Evolutionary conservation across 805 yeast species (phyloP), one percentile per base, ranked within the genome.

Genomic region (Yamadazyma paraphyllophila): DNA sequence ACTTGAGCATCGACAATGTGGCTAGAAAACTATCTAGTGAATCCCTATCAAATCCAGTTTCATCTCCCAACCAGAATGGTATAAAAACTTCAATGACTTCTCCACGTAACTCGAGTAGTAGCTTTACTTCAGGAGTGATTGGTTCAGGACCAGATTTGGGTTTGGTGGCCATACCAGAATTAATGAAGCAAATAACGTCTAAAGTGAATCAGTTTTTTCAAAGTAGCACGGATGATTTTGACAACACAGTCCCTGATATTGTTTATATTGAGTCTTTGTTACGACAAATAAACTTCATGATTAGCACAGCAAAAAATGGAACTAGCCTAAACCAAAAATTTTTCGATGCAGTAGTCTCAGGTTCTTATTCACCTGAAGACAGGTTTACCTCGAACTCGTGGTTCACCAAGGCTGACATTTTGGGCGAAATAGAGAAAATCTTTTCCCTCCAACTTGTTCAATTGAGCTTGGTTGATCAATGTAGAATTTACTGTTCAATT

Each of bases 221-320:
- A 31, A 37, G 58, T 33, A 82, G 92, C 32, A 69, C 79, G 4
- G 60, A 69, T 33, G 82, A 77, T 45, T 72, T 76, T 7, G 88
- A 82, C 45, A 96, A 92, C 52, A 79, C 78, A 52, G 91, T 85
- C 0, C 97, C 98, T 0, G 92, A 83, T 48, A 63, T 85, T 1
- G 90, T 90, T 0, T 86, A 81, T 51, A 80, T 85, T 36, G 96
- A 89, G 52, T 73, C 84, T 1, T 69, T 86, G 2, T 53, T 90
- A 27, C 73, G 97, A 48, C 77, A 74, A 42, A 66, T 83, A 16
- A 80, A 81, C 45, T 74, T 87, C 43, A 76, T 85, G 75, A 73
- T 83, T 1, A 60, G 71, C 8, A 61, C 81, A 4, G 73, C 73
- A 49, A 58, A 74, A 2, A 77, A 79, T 29, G 79, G 79, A 7